These are phyloP conservation scores for Kuraishia cidri DNA, from an alignment of 805 yeast species.

Conservation along the genomic window DNA sequence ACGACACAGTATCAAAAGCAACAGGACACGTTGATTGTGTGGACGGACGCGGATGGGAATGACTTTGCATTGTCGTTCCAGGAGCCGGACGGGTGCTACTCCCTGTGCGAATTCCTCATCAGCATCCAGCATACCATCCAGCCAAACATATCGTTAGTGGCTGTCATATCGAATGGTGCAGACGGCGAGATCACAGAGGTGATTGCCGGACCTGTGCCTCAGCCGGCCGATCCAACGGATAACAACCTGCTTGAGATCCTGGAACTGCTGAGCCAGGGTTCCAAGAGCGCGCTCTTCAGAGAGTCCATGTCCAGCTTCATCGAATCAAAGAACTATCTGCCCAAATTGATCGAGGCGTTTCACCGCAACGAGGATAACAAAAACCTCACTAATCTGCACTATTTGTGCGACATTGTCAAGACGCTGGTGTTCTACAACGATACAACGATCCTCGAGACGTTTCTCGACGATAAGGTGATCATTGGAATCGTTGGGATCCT, in stretches of 20 bases:
- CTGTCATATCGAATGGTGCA: slow-evolving; percentile 41
- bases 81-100: slow-evolving; percentile 83
- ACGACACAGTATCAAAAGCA: slow-evolving; percentile 83
- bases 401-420: slow-evolving; percentile 68
- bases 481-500: slow-evolving; percentile 66
- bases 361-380: slow-evolving; percentile 43
- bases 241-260: slow-evolving; percentile 45
- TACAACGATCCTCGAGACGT: slow-evolving; percentile 43
- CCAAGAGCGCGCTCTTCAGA: slow-evolving; percentile 54
- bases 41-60: slow-evolving; percentile 70
- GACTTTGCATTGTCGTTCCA: slow-evolving; percentile 90
- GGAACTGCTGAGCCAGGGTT: slow-evolving; percentile 48
- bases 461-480: slow-evolving; percentile 43
- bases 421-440: slow-evolving; percentile 68
- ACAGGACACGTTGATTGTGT: slow-evolving; percentile 87
- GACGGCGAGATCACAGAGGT: slow-evolving; percentile 60
- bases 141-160: slow-evolving; percentile 62
- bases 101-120: slow-evolving; percentile 72
- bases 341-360: slow-evolving; percentile 43
- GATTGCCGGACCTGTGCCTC: slow-evolving; percentile 69
- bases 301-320: slow-evolving; percentile 51
- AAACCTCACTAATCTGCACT: slow-evolving; percentile 47
- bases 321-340: slow-evolving; percentile 41
- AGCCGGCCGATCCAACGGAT: slow-evolving; percentile 51
- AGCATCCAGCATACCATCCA: slow-evolving; percentile 53